A percentile compares a stretch with the other conserved stretches of the same genome.
phyloP scores from a whole-genome alignment of 345 rosid genomes.

The Excoecaria agallocha region DNA sequence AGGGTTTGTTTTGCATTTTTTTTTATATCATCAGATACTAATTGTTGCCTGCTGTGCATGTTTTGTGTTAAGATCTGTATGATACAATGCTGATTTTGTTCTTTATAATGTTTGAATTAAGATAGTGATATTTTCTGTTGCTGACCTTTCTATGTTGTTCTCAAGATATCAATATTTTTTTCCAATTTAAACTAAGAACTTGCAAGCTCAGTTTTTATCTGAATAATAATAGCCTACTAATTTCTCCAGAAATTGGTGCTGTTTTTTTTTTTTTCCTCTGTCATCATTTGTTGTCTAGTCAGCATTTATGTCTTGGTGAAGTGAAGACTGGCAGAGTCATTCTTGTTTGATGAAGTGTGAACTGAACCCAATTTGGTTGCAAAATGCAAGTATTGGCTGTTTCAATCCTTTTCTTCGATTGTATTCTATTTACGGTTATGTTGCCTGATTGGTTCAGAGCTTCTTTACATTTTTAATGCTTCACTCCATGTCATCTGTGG shows the following conservation, averaged over 20 bases:
- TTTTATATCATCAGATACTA: neutral
- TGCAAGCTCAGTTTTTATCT: neutral
- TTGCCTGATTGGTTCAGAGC: neutral
- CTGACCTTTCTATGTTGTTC: neutral
- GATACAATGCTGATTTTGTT: neutral
- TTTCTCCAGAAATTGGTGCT: neutral
- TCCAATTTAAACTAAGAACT: neutral
- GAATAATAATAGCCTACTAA: neutral
- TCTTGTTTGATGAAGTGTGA: neutral
- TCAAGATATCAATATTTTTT: neutral
- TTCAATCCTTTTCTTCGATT: neutral
- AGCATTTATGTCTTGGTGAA: neutral
- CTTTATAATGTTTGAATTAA: neutral
- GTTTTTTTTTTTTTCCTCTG: neutral
- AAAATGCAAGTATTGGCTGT: neutral
- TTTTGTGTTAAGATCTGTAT: neutral
- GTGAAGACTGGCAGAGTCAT: neutral
- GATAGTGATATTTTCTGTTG: neutral
- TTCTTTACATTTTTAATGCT: neutral
- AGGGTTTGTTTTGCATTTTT: neutral
- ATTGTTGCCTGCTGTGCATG: neutral
- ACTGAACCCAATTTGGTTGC: no score
- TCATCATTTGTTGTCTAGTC: neutral
- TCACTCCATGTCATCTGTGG: no score
- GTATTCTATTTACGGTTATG: neutral